These are phyloP conservation scores for Mallotus japonicus DNA, from an alignment of 441 rosid genomes.

Conservation along the genomic window DNA sequence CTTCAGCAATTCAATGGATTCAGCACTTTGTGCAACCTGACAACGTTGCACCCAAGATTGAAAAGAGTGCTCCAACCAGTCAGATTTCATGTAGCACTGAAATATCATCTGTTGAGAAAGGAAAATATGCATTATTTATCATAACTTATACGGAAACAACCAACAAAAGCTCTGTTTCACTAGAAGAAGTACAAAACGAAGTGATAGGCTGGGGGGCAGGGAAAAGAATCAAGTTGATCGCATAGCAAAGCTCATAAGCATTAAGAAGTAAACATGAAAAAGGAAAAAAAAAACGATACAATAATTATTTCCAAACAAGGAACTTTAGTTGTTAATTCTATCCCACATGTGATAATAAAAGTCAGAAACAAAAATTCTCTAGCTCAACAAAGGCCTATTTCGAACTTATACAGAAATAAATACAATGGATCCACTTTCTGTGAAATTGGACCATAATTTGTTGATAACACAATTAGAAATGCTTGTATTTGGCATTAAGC, in stretches of 20 bases:
- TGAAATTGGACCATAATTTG: background rate
- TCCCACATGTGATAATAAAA: background rate
- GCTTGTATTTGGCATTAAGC: no score
- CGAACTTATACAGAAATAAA: background rate
- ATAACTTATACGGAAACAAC: background rate
- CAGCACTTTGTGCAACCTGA: slow-evolving; percentile 71
- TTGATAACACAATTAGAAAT: background rate
- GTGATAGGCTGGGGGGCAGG: no score
- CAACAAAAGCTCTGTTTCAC: background rate
- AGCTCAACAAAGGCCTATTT: background rate
- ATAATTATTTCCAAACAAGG: background rate
- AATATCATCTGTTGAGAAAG: slow-evolving; percentile 69
- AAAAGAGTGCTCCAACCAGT: slow-evolving; percentile 64
- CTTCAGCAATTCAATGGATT: slow-evolving; percentile 75
- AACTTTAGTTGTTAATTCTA: background rate
- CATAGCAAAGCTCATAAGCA: background rate
- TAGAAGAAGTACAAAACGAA: no score
- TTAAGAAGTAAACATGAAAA: background rate
- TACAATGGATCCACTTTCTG: background rate
- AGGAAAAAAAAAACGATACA: background rate
- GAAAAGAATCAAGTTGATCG: no score
- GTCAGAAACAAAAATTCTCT: background rate
- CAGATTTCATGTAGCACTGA: slow-evolving; percentile 55
- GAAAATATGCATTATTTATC: slow-evolving; percentile 21
- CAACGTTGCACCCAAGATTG: slow-evolving; percentile 68